A percentile compares a stretch with the other conserved stretches of the same genome.
These are phyloP conservation scores for Chrysosporium queenslandicum DNA, from an alignment of 2,329 filamentous ascomycete genomes.

Conservation along the genomic window DNA sequence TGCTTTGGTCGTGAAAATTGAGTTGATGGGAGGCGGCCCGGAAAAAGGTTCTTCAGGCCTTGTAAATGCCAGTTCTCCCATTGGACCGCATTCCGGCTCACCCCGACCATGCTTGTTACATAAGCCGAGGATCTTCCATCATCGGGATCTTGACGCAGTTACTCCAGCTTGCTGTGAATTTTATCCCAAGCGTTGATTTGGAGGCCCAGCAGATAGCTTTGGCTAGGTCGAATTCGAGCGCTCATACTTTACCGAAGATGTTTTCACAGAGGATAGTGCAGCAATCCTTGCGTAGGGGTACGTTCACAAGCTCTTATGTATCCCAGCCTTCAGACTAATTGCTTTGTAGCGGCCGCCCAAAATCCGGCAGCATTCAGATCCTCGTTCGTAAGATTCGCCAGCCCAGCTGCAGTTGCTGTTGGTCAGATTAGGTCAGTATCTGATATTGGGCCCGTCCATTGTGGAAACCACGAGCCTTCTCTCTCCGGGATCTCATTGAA, in stretches of 20 bases:
- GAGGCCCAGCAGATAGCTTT: neutral
- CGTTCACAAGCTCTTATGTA: constrained; percentile 18
- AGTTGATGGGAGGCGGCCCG: constrained; percentile 16
- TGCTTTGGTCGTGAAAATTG: constrained; percentile 10
- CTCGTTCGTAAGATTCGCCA: constrained; percentile 35
- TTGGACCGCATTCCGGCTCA: constrained; percentile 24
- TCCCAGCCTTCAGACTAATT: constrained; percentile 18
- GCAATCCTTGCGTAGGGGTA: constrained; percentile 42
- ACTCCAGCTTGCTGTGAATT: constrained; percentile 6
- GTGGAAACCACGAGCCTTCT: neutral
- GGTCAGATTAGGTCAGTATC: constrained; percentile 36
- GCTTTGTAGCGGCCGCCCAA: constrained; percentile 35
- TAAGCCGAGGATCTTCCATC: constrained; percentile 33
- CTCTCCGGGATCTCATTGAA: neutral
- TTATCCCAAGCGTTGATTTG: neutral
- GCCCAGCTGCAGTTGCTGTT: constrained; percentile 37
- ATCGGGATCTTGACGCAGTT: neutral
- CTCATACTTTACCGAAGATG: constrained; percentile 28
- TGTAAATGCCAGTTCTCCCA: constrained; percentile 25
- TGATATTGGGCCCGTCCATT: neutral
- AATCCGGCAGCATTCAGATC: constrained; percentile 36
- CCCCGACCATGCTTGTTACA: constrained; percentile 22
- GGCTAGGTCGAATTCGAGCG: neutral
- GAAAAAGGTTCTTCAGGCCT: constrained; percentile 31
- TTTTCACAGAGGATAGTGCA: constrained; percentile 41